A percentile compares a stretch with the other conserved stretches of the same genome.
Evolutionary conservation across 202 grass and related monocot genomes (phyloP).

Genomic region (Panicum hallii): DNA sequence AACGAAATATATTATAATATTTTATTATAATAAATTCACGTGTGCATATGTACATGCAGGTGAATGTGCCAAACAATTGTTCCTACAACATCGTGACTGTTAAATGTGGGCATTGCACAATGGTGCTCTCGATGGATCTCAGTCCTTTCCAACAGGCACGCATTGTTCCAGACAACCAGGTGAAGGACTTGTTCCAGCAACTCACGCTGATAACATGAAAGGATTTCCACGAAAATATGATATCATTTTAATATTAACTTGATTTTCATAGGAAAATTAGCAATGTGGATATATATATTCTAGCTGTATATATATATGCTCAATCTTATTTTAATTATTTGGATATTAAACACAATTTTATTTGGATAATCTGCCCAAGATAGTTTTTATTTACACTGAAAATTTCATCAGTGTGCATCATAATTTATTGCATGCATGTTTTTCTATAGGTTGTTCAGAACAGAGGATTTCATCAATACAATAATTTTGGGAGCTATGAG

Average conservation of each 20-base stretch:
- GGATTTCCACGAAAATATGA: not conserved
- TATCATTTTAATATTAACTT: not conserved
- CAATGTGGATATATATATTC: not conserved
- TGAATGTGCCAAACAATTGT: conserved; percentile 76
- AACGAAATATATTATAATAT: not conserved
- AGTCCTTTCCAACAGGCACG: conserved; percentile 62
- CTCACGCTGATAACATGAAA: not conserved
- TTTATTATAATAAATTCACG: conserved; percentile 4
- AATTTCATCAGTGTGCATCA: not conserved
- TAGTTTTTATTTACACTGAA: not conserved
- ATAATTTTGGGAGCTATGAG: conserved; percentile 55
- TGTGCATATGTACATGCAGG: conserved; percentile 49
- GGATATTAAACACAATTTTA: not conserved
- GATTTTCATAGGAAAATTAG: not conserved
- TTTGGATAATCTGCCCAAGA: not conserved
- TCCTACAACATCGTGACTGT: conserved; percentile 78
- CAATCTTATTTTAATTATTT: not conserved
- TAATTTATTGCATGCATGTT: conserved; percentile 1
- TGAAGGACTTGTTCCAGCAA: conserved; percentile 19
- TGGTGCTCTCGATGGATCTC: conserved; percentile 76
- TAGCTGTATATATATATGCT: not conserved
- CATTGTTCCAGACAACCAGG: conserved; percentile 67
- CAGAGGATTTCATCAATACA: conserved; percentile 48
- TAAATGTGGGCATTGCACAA: conserved; percentile 89
- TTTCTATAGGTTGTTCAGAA: conserved; percentile 49